These are phyloP conservation scores for Microcos paniculata DNA, from an alignment of 345 rosid species.

Conservation along the genomic window DNA sequence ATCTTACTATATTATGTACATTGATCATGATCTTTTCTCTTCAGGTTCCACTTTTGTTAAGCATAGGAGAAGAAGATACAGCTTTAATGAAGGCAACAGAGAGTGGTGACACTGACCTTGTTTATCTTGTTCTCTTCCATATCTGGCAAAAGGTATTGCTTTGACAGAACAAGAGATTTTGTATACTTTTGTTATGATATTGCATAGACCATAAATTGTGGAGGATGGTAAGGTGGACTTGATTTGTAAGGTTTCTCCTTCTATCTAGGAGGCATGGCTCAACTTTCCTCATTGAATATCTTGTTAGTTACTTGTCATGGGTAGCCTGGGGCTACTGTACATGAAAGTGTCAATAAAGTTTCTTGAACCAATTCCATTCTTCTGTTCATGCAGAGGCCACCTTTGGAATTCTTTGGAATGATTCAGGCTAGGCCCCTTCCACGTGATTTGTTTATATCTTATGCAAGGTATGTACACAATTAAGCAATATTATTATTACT, in stretches of 20 bases:
- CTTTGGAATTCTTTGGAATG: constrained; percentile 83
- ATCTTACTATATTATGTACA: background rate
- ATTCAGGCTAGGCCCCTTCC: constrained; percentile 86
- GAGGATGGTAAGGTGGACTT: background rate
- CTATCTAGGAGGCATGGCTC: background rate
- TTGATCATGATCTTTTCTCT: constrained; percentile 7
- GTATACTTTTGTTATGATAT: background rate
- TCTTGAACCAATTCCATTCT: constrained; percentile 6
- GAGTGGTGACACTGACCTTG: constrained; percentile 96
- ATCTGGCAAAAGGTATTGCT: constrained; percentile 87
- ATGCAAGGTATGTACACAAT: constrained; percentile 55
- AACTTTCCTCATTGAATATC: background rate
- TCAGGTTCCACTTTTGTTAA: constrained; percentile 91
- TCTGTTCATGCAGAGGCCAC: constrained; percentile 62
- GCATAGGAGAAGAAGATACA: constrained; percentile 94
- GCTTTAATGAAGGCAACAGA: constrained; percentile 91
- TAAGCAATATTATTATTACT: constrained; percentile 5
- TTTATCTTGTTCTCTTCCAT: constrained; percentile 92
- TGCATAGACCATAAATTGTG: background rate
- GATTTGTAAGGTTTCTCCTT: background rate
- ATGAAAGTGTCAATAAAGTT: background rate
- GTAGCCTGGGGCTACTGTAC: background rate
- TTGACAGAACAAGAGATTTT: background rate
- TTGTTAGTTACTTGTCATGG: background rate
- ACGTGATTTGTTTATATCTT: constrained; percentile 75